Evolutionary conservation across 1,284 basidiomycete species (phyloP).

Genomic region (Chalciporus piperatoides): DNA sequence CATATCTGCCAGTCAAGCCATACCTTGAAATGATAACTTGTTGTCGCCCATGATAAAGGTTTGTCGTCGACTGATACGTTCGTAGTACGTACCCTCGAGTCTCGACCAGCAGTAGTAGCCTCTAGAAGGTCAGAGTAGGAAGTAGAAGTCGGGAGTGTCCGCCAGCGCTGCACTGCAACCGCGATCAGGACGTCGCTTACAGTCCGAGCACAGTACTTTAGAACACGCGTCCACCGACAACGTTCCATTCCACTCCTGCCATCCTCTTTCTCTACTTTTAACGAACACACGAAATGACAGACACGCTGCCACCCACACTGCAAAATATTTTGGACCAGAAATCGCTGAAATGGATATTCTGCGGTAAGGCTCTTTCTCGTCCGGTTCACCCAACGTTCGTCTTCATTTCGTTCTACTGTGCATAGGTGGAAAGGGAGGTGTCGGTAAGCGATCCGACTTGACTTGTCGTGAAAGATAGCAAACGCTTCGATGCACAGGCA

Average conservation of each 20-base stretch:
- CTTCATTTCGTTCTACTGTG: constrained; percentile 12
- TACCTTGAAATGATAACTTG: constrained; percentile 36
- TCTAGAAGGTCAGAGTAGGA: constrained; percentile 29
- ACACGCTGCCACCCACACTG: constrained; percentile 72
- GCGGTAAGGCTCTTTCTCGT: constrained; percentile 54
- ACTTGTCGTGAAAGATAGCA: background rate
- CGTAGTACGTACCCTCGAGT: background rate
- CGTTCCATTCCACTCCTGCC: constrained; percentile 4
- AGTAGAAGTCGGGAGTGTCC: constrained; percentile 20
- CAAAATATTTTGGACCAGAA: constrained; percentile 90
- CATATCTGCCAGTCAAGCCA: constrained; percentile 10
- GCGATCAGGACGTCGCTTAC: constrained; percentile 16
- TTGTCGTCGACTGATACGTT: constrained; percentile 1
- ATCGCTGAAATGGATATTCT: constrained; percentile 93
- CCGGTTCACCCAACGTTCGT: background rate
- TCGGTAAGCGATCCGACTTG: constrained; percentile 56
- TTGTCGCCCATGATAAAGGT: constrained; percentile 27
- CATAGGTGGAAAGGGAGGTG: constrained; percentile 90
- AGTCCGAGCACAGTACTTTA: background rate
- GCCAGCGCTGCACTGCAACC: background rate
- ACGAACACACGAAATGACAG: constrained; percentile 38
- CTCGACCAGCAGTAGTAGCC: background rate
- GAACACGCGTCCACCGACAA: constrained; percentile 22
- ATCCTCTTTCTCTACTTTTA: constrained; percentile 3
- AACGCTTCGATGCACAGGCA: constrained; percentile 51